These are phyloP conservation scores for Arthrobotrys pseudoclavata DNA, from an alignment of 2,329 filamentous ascomycete species.

Conservation along the genomic window DNA sequence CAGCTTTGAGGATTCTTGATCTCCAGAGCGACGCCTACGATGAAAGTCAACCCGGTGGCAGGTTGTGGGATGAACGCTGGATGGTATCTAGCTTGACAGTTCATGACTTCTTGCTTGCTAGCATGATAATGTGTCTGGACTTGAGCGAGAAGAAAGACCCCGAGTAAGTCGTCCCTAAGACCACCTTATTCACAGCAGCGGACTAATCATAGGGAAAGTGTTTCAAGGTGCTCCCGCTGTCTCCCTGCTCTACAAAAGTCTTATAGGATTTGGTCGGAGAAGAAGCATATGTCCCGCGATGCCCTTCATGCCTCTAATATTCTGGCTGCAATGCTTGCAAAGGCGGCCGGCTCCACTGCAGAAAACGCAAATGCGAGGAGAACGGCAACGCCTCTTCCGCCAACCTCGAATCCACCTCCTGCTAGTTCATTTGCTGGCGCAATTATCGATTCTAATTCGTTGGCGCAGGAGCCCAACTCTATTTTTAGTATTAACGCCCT, in stretches of 20 bases:
- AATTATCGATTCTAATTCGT: neutral
- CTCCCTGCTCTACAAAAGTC: conserved; percentile 66
- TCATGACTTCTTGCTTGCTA: conserved; percentile 53
- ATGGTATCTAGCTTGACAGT: conserved; percentile 48
- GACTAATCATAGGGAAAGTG: neutral
- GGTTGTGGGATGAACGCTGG: conserved; percentile 51
- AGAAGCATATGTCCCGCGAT: conserved; percentile 66
- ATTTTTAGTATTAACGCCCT: neutral
- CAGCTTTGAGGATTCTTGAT: conserved; percentile 46
- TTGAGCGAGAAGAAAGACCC: conserved; percentile 62
- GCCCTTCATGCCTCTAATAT: conserved; percentile 68
- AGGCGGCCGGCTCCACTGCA: neutral
- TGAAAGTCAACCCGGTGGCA: conserved; percentile 65
- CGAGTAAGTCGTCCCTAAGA: conserved; percentile 6
- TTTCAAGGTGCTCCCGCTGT: conserved; percentile 12
- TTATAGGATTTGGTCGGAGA: conserved; percentile 68
- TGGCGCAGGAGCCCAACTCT: neutral
- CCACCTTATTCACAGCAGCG: too few species aligned
- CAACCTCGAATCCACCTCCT: neutral
- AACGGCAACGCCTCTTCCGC: neutral
- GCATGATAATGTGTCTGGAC: conserved; percentile 64
- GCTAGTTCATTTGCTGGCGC: neutral
- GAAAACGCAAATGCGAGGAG: neutral
- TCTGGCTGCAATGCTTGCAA: conserved; percentile 67
- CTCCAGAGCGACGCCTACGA: conserved; percentile 68